These are phyloP conservation scores for Eragrostis tef DNA, from an alignment of 202 grass and related monocot species.

Conservation along the genomic window DNA sequence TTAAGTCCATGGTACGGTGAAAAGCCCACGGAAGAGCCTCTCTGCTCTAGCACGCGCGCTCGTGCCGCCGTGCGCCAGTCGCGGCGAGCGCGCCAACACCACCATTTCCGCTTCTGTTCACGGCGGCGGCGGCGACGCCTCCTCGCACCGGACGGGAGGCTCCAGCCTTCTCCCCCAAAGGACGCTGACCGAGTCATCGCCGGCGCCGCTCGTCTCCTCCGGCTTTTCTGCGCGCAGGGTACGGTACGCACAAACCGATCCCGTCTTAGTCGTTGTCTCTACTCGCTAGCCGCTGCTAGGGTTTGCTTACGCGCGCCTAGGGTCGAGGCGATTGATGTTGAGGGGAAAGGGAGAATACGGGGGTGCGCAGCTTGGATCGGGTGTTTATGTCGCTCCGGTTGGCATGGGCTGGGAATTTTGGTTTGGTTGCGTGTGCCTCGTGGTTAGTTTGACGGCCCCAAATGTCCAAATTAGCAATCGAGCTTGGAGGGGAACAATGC, in stretches of 20 bases:
- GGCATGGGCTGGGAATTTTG: background rate
- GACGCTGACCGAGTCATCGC: background rate
- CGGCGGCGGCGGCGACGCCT: background rate
- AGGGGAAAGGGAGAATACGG: background rate
- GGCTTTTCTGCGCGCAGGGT: background rate
- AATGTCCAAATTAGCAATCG: background rate
- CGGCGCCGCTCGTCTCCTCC: background rate
- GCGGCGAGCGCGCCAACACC: background rate
- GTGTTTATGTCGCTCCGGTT: background rate
- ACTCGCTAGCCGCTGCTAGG: background rate
- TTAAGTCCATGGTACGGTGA: background rate
- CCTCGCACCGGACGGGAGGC: background rate
- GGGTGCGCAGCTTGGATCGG: background rate
- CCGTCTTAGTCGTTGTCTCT: background rate
- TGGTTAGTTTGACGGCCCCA: background rate
- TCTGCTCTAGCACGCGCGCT: background rate
- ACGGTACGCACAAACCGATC: background rate
- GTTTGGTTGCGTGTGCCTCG: background rate
- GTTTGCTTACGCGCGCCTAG: background rate
- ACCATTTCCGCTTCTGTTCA: background rate
- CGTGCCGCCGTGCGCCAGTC: no score
- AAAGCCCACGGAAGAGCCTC: background rate
- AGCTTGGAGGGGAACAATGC: background rate
- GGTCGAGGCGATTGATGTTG: background rate
- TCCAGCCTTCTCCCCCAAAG: background rate